Percentiles rank a stretch among this genome's conserved stretches.
Evolutionary conservation across 2,329 filamentous ascomycete species (phyloP).

Genomic region (Fusarium buxicola): DNA sequence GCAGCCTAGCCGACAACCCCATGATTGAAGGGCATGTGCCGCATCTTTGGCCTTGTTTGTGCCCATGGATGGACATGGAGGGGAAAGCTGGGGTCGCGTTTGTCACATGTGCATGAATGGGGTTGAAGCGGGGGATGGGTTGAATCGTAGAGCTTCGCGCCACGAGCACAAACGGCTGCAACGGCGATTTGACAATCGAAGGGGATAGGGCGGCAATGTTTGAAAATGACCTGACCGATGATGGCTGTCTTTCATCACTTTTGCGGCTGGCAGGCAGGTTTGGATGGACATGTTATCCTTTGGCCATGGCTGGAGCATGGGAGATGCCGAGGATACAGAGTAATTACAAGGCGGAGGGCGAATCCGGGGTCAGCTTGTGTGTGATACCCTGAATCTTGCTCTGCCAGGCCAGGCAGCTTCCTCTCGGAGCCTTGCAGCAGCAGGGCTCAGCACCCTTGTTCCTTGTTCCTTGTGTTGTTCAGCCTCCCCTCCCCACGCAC

Average conservation of each 20-base stretch:
- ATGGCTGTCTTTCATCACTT: constrained; percentile 3
- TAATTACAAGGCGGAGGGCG: constrained; percentile 6
- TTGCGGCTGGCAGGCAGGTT: neutral
- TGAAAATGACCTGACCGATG: neutral
- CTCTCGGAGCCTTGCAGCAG: constrained; percentile 9
- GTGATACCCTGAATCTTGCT: constrained; percentile 4
- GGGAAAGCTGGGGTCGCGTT: constrained; percentile 10
- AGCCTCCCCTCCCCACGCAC: too few species aligned
- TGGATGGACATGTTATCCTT: constrained; percentile 1
- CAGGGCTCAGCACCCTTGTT: constrained; percentile 11
- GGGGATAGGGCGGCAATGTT: neutral
- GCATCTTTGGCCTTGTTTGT: too few species aligned
- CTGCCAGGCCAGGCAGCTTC: too few species aligned
- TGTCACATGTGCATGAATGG: constrained; percentile 20
- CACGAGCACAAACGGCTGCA: constrained; percentile 20
- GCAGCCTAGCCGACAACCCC: constrained; percentile 28
- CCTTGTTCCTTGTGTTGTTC: neutral
- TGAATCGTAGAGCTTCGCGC: constrained; percentile 19
- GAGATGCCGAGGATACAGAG: constrained; percentile 27
- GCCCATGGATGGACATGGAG: neutral
- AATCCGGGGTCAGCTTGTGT: constrained; percentile 32
- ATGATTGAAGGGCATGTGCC: constrained; percentile 39
- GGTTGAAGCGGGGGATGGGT: neutral
- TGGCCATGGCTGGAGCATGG: constrained; percentile 1
- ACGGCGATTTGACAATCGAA: constrained; percentile 11